Evolutionary conservation across 768 basidiomycete species (phyloP).

Genomic region (Mycena vitilis): DNA sequence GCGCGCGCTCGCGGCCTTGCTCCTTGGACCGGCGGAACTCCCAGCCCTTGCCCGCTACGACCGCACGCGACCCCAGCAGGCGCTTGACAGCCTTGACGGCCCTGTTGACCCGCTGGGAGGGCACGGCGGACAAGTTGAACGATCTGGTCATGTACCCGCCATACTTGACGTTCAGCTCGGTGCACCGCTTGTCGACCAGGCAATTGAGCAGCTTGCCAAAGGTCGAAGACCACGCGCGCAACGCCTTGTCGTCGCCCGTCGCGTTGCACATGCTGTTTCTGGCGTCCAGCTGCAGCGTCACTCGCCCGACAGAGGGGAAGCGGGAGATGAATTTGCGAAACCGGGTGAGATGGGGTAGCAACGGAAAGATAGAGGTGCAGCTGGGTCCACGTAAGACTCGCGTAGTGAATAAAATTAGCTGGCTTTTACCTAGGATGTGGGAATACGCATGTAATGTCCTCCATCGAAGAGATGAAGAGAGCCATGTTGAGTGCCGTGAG

Average conservation of each 20-base stretch:
- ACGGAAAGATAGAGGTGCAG: slow-evolving; percentile 29
- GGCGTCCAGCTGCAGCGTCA: slow-evolving; percentile 30
- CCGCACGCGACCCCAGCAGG: neutral
- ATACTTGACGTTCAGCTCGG: slow-evolving; percentile 30
- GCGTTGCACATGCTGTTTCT: slow-evolving; percentile 33
- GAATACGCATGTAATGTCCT: slow-evolving; percentile 24
- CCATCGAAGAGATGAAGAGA: slow-evolving; percentile 27
- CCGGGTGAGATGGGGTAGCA: slow-evolving; percentile 29
- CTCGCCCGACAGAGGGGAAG: slow-evolving; percentile 26
- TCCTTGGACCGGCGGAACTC: slow-evolving; percentile 23
- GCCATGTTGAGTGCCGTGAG: slow-evolving; percentile 34
- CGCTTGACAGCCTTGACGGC: slow-evolving; percentile 14
- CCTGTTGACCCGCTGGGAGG: slow-evolving; percentile 13
- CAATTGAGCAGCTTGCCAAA: slow-evolving; percentile 24
- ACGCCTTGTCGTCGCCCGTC: slow-evolving; percentile 29
- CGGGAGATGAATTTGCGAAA: slow-evolving; percentile 27
- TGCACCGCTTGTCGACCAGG: slow-evolving; percentile 27
- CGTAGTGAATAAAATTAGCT: too few species aligned
- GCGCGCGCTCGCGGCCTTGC: slow-evolving; percentile 22
- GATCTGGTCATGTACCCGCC: slow-evolving; percentile 33
- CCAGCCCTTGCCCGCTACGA: slow-evolving; percentile 18
- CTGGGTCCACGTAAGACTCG: too few species aligned
- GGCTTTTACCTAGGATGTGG: slow-evolving; percentile 24
- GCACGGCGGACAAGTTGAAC: slow-evolving; percentile 6
- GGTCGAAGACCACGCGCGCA: slow-evolving; percentile 31